Evolutionary conservation across 1,284 basidiomycete genomes (phyloP).

Genomic region (Takashimella tepidaria): DNA sequence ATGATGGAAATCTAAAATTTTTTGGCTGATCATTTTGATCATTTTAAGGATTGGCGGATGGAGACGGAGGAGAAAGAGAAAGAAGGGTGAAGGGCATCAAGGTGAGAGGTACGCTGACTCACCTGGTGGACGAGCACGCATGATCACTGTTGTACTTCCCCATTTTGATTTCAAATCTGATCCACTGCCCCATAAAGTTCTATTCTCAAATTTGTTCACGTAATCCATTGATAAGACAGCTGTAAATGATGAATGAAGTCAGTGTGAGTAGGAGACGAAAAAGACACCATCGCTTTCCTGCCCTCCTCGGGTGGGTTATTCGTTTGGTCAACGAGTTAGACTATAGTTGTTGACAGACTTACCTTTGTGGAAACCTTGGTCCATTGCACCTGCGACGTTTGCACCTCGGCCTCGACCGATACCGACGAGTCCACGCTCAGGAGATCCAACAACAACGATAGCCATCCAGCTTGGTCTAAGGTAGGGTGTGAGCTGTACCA

Average conservation of each 20-base stretch:
- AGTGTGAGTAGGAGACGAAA: too few relatives aligned
- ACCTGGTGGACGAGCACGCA: slow-evolving; percentile 78
- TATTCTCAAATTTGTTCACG: slow-evolving; percentile 79
- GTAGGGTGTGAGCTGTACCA: too few relatives aligned
- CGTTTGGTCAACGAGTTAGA: too few relatives aligned
- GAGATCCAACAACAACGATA: slow-evolving; percentile 77
- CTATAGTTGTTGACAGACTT: slow-evolving; percentile 12
- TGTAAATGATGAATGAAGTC: too few relatives aligned
- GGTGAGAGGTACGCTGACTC: too few relatives aligned
- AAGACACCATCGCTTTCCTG: too few relatives aligned
- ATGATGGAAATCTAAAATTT: too few relatives aligned
- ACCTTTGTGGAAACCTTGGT: slow-evolving; percentile 65
- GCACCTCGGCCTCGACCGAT: slow-evolving; percentile 79
- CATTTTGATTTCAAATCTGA: slow-evolving; percentile 72
- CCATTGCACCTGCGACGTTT: slow-evolving; percentile 54
- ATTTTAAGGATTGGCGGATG: too few relatives aligned
- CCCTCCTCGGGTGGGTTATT: too few relatives aligned
- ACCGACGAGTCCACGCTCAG: slow-evolving; percentile 80
- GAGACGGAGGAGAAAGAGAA: too few relatives aligned
- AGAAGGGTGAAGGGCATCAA: too few relatives aligned
- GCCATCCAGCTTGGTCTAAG: slow-evolving; percentile 1
- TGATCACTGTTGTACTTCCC: slow-evolving; percentile 73
- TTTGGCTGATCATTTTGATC: too few relatives aligned
- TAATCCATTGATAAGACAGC: slow-evolving; percentile 62
- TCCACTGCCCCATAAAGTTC: slow-evolving; percentile 71